Conservation (phyloP, 2,329 filamentous ascomycete species). For the Teratosphaeria gauchensis region DNA sequence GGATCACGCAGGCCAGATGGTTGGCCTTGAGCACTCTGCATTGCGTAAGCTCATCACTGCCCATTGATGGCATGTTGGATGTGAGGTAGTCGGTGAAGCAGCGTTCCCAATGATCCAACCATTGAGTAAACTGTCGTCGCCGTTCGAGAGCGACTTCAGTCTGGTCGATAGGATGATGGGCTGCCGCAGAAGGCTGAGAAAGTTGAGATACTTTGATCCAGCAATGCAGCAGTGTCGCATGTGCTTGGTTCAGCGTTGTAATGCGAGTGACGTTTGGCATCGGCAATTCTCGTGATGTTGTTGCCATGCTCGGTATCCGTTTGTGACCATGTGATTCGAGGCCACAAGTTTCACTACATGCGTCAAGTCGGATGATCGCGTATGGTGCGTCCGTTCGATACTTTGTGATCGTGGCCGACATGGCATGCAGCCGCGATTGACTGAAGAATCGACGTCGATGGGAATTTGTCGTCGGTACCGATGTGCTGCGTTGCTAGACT, state of each 20-base stretch:
- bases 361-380: not conserved
- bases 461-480: not conserved
- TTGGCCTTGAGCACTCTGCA: slow-evolving; percentile 25
- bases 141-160: slow-evolving; percentile 5
- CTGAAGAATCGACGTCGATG: not conserved
- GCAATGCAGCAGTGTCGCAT: slow-evolving; percentile 24
- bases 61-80: slow-evolving; percentile 18
- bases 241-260: slow-evolving; percentile 20
- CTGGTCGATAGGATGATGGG: not conserved
- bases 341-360: not conserved
- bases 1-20: slow-evolving; percentile 22
- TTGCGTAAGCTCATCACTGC: slow-evolving; percentile 17
- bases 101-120: slow-evolving; percentile 24
- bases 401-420: not conserved
- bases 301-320: not conserved
- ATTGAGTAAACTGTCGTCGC: slow-evolving; percentile 15
- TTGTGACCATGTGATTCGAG: not conserved
- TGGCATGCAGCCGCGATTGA: not conserved
- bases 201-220: slow-evolving; percentile 13
- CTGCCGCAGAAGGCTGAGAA: not conserved
- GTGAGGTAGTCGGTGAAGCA: slow-evolving; percentile 22
- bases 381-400: not conserved
- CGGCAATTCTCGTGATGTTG: slow-evolving; percentile 17
- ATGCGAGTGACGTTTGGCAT: slow-evolving; percentile 21
- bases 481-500: not conserved